A percentile compares a stretch with the other conserved stretches of the same genome.
Conservation (phyloP, 257 asterid genomes). For the Ehretia macrophylla region DNA sequence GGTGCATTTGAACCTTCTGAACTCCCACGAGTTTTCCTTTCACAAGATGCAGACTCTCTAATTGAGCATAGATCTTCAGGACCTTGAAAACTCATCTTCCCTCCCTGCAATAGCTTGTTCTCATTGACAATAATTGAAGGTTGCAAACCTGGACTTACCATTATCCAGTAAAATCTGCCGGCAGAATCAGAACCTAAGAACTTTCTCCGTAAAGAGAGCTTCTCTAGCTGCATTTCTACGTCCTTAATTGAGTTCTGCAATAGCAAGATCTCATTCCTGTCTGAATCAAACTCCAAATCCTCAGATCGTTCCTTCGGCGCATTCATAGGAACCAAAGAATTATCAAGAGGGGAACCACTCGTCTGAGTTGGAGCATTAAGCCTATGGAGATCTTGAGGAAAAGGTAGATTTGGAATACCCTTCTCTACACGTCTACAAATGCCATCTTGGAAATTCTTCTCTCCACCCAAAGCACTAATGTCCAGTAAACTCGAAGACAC, state of each 20-base stretch:
- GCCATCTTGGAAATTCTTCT: too few relatives aligned
- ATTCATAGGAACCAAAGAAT: not conserved
- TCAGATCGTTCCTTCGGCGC: not conserved
- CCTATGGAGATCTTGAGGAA: too few relatives aligned
- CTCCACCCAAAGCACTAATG: too few relatives aligned
- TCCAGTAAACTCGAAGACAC: too few relatives aligned
- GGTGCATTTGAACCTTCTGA: not conserved
- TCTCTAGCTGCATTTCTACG: not conserved
- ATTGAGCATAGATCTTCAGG: not conserved
- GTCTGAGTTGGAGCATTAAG: not conserved
- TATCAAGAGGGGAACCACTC: not conserved
- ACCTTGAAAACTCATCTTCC: not conserved
- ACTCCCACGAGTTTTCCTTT: not conserved
- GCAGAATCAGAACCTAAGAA: slow-evolving; percentile 79
- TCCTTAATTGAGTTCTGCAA: not conserved
- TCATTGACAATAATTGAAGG: slow-evolving; percentile 1
- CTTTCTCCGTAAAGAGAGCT: slow-evolving; percentile 61
- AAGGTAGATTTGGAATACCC: too few relatives aligned
- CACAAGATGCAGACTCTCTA: slow-evolving; percentile 13
- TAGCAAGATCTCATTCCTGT: not conserved
- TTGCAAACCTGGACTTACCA: not conserved
- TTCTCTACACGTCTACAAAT: too few relatives aligned
- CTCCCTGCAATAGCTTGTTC: slow-evolving; percentile 14
- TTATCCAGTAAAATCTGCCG: slow-evolving; percentile 78
- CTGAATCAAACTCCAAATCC: not conserved